Base-by-base conservation (phyloP, 257 asterid species). In the Solanum verrucosum region DNA sequence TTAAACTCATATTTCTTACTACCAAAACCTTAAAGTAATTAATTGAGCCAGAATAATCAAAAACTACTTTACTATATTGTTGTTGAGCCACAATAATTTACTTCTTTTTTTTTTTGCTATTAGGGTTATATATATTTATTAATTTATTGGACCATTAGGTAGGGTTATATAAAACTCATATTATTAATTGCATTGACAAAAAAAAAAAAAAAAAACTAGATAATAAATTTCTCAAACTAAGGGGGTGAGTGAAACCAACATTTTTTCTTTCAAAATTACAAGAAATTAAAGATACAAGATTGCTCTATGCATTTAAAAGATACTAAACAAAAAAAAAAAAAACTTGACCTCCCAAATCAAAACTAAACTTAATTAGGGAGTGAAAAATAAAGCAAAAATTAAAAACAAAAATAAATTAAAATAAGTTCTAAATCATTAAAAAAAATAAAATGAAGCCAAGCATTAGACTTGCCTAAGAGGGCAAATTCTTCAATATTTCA, bases 401-500 rank as follows among this genome's bases (percentile, higher is more conserved):
- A 84, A 59, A 60, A 84, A 37, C 65, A 56, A 9, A 84, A 84
- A 23, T 29, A 44, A 79, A 40, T 29, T 29, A 9, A 84, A 84
- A 23, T 29, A 44, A 79, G 67, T 29, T 29, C 33, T 49, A 38
- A 29, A 65, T 40, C 9, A 74, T 21, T 9, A 34, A n/a, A 25
- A 35, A 37, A n/a, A 9, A 59, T 46, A 3, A 18, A 34, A 44
- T 31, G 29, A 29, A 85, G 87, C 87, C 87, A 85, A 85, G 87
- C 37, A 40, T 68, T 1, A 67, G 87, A 85, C 87, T 85, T 85
- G 87, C 87, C 87, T 85, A 85, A 65, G 77, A 67, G 59, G 27
- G 82, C 68, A 78, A 85, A 67, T 85, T 85, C 21, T 46, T 85
- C 87, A 85, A 38, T 37, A 83, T 21, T 9, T 40, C 87, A 85